These are phyloP conservation scores for Vanrija humicola DNA, from an alignment of 1,284 basidiomycete species.

Conservation along the genomic window DNA sequence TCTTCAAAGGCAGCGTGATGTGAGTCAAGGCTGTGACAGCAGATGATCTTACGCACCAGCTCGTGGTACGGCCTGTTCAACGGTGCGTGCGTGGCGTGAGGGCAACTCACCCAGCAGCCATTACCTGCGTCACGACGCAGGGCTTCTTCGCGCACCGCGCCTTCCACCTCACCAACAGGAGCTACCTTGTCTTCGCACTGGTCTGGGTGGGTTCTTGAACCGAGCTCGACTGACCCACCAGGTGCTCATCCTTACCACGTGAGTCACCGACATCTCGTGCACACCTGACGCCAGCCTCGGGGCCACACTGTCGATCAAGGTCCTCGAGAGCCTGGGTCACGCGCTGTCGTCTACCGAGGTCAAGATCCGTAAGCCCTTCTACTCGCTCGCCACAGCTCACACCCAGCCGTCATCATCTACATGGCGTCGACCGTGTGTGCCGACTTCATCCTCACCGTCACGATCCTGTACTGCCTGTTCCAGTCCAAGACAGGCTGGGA, in stretches of 20 bases:
- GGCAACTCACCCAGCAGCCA: background rate
- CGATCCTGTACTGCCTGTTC: constrained; percentile 25
- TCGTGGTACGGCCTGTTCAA: background rate
- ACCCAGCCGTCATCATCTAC: constrained; percentile 16
- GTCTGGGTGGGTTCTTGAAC: constrained; percentile 11
- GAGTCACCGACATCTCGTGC: background rate
- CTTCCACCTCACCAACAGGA: constrained; percentile 19
- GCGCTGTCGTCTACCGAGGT: background rate
- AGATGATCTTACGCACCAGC: background rate
- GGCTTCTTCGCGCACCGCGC: constrained; percentile 29
- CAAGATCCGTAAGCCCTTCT: background rate
- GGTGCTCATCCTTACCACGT: background rate
- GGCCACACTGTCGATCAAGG: background rate
- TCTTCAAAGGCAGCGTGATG: constrained; percentile 1
- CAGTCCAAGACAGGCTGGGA: constrained; percentile 30
- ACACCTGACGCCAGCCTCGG: background rate
- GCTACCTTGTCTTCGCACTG: constrained; percentile 15
- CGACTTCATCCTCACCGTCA: constrained; percentile 29
- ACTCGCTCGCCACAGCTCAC: background rate
- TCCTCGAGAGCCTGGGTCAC: background rate
- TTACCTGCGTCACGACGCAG: constrained; percentile 15
- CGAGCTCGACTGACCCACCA: no score
- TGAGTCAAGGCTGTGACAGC: background rate
- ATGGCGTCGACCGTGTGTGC: constrained; percentile 19
- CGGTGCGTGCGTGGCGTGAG: background rate